phyloP scores from a whole-genome alignment of 2,329 filamentous ascomycete species.

The Aaosphaeria arxii region DNA sequence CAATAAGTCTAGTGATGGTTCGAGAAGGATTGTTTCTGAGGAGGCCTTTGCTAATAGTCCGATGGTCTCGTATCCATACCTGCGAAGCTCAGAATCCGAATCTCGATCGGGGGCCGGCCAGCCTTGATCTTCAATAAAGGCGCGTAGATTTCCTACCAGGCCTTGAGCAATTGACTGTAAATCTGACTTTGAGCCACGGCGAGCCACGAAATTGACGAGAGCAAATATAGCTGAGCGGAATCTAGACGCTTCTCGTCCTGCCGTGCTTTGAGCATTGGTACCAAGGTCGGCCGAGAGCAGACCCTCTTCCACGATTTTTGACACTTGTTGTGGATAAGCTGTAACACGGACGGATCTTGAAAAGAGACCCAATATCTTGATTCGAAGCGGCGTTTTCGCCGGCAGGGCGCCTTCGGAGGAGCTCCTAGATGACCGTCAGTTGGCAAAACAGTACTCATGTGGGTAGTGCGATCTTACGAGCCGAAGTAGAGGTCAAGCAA shows the following conservation, averaged over 20 bases:
- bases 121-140: slow-evolving; percentile 75
- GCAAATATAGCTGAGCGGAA: slow-evolving; percentile 79
- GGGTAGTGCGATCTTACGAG: slow-evolving; percentile 16
- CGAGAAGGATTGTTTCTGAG: slow-evolving; percentile 54
- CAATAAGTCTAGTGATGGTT: slow-evolving; percentile 54
- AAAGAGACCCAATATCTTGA: slow-evolving; percentile 71
- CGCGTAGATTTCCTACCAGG: slow-evolving; percentile 65
- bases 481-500: slow-evolving; percentile 73
- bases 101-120: slow-evolving; percentile 67
- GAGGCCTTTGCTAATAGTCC: slow-evolving; percentile 72
- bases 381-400: slow-evolving; percentile 67
- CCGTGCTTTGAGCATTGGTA: slow-evolving; percentile 40
- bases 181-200: slow-evolving; percentile 61
- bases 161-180: slow-evolving; percentile 65
- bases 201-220: slow-evolving; percentile 83
- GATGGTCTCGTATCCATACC: slow-evolving; percentile 85
- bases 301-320: slow-evolving; percentile 66
- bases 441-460: not conserved
- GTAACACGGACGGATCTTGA: slow-evolving; percentile 75
- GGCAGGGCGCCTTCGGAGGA: slow-evolving; percentile 40
- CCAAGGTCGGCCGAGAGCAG: slow-evolving; percentile 47
- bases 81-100: slow-evolving; percentile 64
- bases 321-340: slow-evolving; percentile 64
- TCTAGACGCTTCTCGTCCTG: slow-evolving; percentile 72
- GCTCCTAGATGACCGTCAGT: slow-evolving; percentile 4